Base-by-base conservation (phyloP, 257 asterid species). In the Thymus quinquecostatus region DNA sequence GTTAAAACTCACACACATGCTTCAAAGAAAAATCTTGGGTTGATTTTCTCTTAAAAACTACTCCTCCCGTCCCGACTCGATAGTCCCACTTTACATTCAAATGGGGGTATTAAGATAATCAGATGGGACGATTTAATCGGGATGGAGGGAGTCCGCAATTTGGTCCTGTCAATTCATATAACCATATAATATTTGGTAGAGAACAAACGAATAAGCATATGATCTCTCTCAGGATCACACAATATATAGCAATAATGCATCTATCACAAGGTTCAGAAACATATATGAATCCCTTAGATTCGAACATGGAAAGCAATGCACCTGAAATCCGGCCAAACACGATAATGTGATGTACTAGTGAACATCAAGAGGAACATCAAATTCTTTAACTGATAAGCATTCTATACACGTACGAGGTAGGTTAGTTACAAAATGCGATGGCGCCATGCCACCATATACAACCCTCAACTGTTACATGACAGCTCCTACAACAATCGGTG, bases 371-470 rank as follows among this genome's bases (percentile, higher is more conserved):
- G 41, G 12, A 43, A 70, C 27, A 59, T 48, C 54, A 34, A 43
- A 61, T 44, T 21, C 75, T 9, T 49, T 43, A 62, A 54, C 76
- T 7, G 64, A 36, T 8, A 47, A 28, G 12, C 76, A 28, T 21
- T 60, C 12, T 60, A 68, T 68, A 75, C 66, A 68, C 5, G 33
- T 32, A 30, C 33, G 58, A 13, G 66, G 69, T 13, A 41, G 41
- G 58, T 34, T 64, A 54, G 64, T 49, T 58, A 48, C 72, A 69
- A 69, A 69, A 69, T 63, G 45, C 12, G 56, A 75, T 4, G 70
- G 41, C 21, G 38, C 38, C 33, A 7, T 4, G 36, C 61, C 54
- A 34, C 61, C 54, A 34, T 8, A 28, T 27, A 60, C 48, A 50
- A 36, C 66, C 48, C 64, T 60, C 55, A 75, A 74, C 2, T 6